phyloP scores from a whole-genome alignment of 1,139 yeast species.

The Debaryomyces robertsiae region DNA sequence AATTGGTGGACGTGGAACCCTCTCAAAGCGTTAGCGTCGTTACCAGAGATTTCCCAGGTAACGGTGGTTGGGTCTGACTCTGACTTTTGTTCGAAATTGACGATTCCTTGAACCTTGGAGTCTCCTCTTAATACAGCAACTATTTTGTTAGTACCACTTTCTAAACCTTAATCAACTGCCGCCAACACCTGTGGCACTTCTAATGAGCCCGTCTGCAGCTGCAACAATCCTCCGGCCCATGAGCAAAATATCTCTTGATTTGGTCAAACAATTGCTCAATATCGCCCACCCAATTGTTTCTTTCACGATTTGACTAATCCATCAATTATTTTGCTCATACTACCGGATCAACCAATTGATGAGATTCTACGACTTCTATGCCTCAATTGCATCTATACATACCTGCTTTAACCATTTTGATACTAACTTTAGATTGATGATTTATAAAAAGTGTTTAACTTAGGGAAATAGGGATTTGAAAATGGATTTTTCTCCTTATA shows the following conservation, averaged over 20 bases:
- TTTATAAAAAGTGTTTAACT: no score
- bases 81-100: slow-evolving; percentile 77
- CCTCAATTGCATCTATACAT: slow-evolving; percentile 20
- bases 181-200: no score
- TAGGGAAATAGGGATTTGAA: no score
- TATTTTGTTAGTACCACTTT: slow-evolving; percentile 23
- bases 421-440: no score
- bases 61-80: slow-evolving; percentile 84
- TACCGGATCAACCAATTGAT: slow-evolving; percentile 7
- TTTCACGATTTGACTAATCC: slow-evolving; percentile 1
- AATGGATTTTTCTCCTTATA: no score
- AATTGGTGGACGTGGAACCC: slow-evolving; percentile 98
- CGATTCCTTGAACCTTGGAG: slow-evolving; percentile 82
- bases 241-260: slow-evolving; percentile 8
- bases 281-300: not conserved
- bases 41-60: slow-evolving; percentile 85
- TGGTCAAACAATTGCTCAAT: slow-evolving; percentile 4
- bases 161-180: not conserved
- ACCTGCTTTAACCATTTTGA: slow-evolving; percentile 40
- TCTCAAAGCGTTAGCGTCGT: slow-evolving; percentile 82
- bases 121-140: slow-evolving; percentile 98
- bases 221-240: not conserved
- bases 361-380: not conserved
- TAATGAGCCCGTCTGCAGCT: no score
- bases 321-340: slow-evolving; percentile 7